Conservation (phyloP, 306 rosid species). For the Acacia crassicarpa region DNA sequence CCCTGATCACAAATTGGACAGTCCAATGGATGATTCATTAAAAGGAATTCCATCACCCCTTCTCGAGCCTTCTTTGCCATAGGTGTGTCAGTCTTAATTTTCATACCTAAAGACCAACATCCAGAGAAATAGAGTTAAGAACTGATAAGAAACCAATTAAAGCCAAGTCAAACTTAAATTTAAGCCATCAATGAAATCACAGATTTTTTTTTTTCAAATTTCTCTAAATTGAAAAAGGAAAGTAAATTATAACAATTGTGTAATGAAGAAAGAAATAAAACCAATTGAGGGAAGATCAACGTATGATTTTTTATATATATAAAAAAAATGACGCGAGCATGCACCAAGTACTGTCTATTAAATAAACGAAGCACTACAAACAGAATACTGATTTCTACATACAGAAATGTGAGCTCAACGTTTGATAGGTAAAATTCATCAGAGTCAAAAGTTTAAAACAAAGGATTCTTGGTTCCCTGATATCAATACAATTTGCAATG, state of each 20-base stretch:
- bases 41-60: conserved; percentile 98
- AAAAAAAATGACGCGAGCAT: background rate
- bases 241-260: background rate
- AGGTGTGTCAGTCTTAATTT: conserved; percentile 95
- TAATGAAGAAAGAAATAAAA: background rate
- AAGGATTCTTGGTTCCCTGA: background rate
- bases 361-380: background rate
- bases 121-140: conserved; percentile 21
- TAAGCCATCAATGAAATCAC: conserved; percentile 6
- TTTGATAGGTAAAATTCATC: background rate
- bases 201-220: background rate
- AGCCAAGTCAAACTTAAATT: conserved; percentile 13
- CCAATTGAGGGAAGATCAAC: background rate
- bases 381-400: background rate
- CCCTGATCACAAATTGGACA: conserved; percentile 99
- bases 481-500: conserved; percentile 2
- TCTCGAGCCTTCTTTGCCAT: conserved; percentile 97
- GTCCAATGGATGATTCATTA: conserved; percentile 98
- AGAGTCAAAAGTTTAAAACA: background rate
- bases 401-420: background rate
- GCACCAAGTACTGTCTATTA: background rate
- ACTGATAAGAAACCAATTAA: conserved; percentile 8
- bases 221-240: background rate
- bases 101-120: conserved; percentile 69
- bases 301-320: background rate